Conservation (phyloP, 1,139 yeast species). For the Lodderomyces orthopsilosis region DNA sequence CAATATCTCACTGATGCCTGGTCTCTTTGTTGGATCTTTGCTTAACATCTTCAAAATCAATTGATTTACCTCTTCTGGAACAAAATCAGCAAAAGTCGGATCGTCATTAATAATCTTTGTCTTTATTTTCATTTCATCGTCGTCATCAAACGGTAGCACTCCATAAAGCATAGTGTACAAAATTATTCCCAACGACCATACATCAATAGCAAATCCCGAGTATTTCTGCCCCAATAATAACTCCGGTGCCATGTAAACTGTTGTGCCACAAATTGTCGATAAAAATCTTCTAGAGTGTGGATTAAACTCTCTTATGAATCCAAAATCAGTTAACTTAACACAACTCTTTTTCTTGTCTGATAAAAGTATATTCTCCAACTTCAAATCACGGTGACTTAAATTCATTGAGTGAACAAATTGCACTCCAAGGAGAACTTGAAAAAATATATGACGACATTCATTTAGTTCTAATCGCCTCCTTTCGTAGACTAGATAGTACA, state of each 20-base stretch:
- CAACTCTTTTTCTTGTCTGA: conserved; percentile 57
- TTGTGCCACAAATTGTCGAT: conserved; percentile 90
- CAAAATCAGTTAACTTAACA: conserved; percentile 86
- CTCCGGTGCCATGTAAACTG: conserved; percentile 97
- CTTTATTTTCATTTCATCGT: conserved; percentile 64
- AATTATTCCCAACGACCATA: conserved; percentile 94
- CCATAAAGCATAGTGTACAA: conserved; percentile 86
- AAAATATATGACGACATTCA: conserved; percentile 60
- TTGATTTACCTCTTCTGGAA: conserved; percentile 48
- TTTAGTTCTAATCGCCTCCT: conserved; percentile 51
- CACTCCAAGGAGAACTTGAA: conserved; percentile 80
- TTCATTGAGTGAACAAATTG: conserved; percentile 79
- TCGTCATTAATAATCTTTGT: conserved; percentile 60
- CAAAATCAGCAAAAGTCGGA: conserved; percentile 50
- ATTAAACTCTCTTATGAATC: conserved; percentile 80
- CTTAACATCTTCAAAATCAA: conserved; percentile 55
- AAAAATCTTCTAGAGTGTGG: conserved; percentile 52
- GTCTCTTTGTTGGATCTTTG: conserved; percentile 68
- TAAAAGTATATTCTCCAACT: conserved; percentile 77
- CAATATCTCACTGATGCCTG: conserved; percentile 57
- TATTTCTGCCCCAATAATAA: conserved; percentile 65
- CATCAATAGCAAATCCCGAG: conserved; percentile 79
- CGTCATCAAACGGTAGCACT: conserved; percentile 88
- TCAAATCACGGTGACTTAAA: conserved; percentile 87
- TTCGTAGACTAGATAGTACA: conserved; percentile 69